These are phyloP conservation scores for Ascochyta lentis DNA, from an alignment of 2,329 filamentous ascomycete species.

Conservation along the genomic window DNA sequence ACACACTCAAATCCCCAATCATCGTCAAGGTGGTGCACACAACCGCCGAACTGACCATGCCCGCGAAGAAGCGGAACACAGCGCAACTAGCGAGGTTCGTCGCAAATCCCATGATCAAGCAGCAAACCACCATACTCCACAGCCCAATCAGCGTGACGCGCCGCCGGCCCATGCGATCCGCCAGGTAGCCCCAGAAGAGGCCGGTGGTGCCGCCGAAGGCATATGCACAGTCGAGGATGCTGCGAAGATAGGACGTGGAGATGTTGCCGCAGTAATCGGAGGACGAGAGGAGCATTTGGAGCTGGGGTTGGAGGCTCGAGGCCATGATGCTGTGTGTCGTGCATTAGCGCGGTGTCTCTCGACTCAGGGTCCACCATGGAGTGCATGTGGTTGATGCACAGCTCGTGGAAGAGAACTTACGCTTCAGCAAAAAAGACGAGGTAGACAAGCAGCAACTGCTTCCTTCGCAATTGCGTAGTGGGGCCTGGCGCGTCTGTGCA, in stretches of 20 bases:
- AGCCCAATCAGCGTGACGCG: conserved; percentile 55
- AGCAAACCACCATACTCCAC: conserved; percentile 53
- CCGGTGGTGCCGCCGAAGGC: conserved; percentile 55
- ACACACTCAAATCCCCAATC: conserved; percentile 54
- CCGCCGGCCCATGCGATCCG: conserved; percentile 53
- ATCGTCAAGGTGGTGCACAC: conserved; percentile 56
- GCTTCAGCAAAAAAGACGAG: conserved; percentile 57
- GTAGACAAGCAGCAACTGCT: conserved; percentile 53
- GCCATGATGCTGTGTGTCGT: conserved; percentile 51
- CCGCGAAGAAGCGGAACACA: conserved; percentile 53
- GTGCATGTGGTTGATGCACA: conserved; percentile 1
- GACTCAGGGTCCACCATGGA: conserved; percentile 9
- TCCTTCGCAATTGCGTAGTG: conserved; percentile 26
- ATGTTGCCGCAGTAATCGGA: conserved; percentile 53
- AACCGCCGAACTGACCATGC: conserved; percentile 53
- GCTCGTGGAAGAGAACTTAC: conserved; percentile 30
- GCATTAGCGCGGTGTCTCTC: conserved; percentile 20
- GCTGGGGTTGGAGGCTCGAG: conserved; percentile 56
- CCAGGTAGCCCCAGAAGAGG: conserved; percentile 54
- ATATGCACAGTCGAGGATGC: conserved; percentile 58
- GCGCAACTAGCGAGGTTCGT: conserved; percentile 52
- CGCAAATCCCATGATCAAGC: conserved; percentile 56
- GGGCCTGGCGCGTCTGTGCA: conserved; percentile 23
- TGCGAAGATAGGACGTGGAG: conserved; percentile 55
- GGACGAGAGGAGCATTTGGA: conserved; percentile 55